A percentile compares a stretch with the other conserved stretches of the same genome.
These are phyloP conservation scores for Epichloe brachyelytri DNA, from an alignment of 2,329 filamentous ascomycete species.

Conservation along the genomic window DNA sequence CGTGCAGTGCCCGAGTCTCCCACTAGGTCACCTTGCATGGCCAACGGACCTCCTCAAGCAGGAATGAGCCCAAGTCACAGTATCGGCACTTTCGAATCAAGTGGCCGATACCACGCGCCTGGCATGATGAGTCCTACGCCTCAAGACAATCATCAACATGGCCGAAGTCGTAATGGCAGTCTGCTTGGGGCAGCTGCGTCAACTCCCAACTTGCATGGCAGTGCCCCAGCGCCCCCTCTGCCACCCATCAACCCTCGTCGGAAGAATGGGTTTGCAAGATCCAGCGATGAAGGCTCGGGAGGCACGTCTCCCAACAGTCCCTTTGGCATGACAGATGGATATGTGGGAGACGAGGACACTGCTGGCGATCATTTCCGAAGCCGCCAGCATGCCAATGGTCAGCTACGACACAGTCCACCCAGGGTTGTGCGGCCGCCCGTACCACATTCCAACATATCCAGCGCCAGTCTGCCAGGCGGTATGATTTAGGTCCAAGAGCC, in stretches of 20 bases:
- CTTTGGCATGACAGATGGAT: slow-evolving; percentile 1
- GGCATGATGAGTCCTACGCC: not conserved
- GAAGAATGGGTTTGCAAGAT: slow-evolving; percentile 26
- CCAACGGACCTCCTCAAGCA: not conserved
- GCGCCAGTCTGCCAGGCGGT: slow-evolving; percentile 26
- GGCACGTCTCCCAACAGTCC: not conserved
- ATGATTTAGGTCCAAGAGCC: slow-evolving; percentile 26
- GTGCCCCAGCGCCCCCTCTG: slow-evolving; percentile 32
- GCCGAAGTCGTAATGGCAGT: slow-evolving; percentile 25
- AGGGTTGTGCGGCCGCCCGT: not conserved
- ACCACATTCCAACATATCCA: slow-evolving; percentile 14
- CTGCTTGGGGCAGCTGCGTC: slow-evolving; percentile 19
- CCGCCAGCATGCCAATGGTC: not conserved
- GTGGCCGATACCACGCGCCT: slow-evolving; percentile 13
- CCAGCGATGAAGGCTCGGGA: slow-evolving; percentile 19
- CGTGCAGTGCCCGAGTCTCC: slow-evolving; percentile 1
- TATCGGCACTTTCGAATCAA: slow-evolving; percentile 3
- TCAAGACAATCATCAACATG: slow-evolving; percentile 8
- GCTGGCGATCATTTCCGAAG: slow-evolving; percentile 1
- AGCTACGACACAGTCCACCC: slow-evolving; percentile 2
- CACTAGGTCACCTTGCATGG: not conserved
- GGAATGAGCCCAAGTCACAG: slow-evolving; percentile 5
- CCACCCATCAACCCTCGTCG: slow-evolving; percentile 48
- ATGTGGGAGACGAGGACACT: not conserved
- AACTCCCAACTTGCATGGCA: slow-evolving; percentile 24